phyloP scores from a whole-genome alignment of 176 grass and related monocot genomes.

The Melocanna baccifera region DNA sequence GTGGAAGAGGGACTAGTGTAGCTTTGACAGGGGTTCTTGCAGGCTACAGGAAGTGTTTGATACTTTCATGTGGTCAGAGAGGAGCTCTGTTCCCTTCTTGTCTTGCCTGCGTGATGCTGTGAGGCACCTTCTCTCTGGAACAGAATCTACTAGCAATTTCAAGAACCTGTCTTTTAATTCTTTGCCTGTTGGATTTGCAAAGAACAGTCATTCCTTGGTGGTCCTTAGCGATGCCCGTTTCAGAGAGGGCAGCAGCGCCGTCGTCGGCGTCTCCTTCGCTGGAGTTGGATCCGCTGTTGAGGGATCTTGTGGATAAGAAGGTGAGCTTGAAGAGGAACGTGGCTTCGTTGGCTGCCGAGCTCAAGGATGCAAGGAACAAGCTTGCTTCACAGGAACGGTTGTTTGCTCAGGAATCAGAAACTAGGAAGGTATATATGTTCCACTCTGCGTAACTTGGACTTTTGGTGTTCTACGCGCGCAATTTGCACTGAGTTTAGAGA shows the following conservation, averaged over 20 bases:
- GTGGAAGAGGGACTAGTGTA: not conserved
- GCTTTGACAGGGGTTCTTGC: not conserved
- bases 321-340: constrained; percentile 54
- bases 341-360: constrained; percentile 37
- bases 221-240: constrained; percentile 17
- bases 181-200: not conserved
- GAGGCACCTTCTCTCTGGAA: too few relatives aligned
- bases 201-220: too few relatives aligned
- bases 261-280: constrained; percentile 9
- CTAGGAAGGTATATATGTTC: constrained; percentile 32
- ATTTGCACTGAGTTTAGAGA: not conserved
- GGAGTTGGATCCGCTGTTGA: constrained; percentile 53
- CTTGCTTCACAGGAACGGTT: constrained; percentile 39
- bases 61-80: not conserved
- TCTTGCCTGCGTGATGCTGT: not conserved
- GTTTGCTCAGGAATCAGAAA: constrained; percentile 30
- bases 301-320: constrained; percentile 56
- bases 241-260: not conserved
- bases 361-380: constrained; percentile 43
- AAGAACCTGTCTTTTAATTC: not conserved
- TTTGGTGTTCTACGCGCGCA: not conserved
- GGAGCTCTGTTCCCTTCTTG: not conserved
- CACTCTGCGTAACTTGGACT: too few relatives aligned
- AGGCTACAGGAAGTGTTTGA: not conserved
- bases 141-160: too few relatives aligned